phyloP scores from a whole-genome alignment of 371 early-diverging fungal genomes.

The Mortierella sp. region DNA sequence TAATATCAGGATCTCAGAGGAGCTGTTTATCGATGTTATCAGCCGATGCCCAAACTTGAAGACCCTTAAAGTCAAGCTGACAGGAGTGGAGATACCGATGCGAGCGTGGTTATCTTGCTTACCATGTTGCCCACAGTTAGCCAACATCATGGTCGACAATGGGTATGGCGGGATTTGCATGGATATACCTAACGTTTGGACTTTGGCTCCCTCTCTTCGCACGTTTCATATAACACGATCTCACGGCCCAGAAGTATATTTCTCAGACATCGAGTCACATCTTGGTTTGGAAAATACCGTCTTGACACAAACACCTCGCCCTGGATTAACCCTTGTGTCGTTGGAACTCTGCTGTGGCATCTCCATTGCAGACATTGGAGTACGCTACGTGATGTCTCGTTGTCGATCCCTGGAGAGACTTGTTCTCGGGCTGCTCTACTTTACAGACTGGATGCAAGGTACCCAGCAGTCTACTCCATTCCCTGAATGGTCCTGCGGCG shows the following conservation, averaged over 20 bases:
- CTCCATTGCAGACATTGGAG: conserved; percentile 2
- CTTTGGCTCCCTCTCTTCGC: conserved; percentile 12
- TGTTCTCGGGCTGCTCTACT: conserved; percentile 25
- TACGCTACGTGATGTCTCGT: conserved; percentile 27
- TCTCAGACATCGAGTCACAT: background rate
- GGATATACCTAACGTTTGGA: conserved; percentile 19
- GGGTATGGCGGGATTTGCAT: conserved; percentile 7
- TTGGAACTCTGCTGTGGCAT: conserved; percentile 16
- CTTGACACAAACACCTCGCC: background rate
- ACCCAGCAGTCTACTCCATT: background rate
- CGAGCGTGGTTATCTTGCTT: conserved; percentile 10
- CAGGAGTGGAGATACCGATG: background rate
- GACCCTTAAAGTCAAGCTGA: conserved; percentile 8
- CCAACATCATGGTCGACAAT: conserved; percentile 7
- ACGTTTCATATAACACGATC: conserved; percentile 6
- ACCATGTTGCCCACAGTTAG: conserved; percentile 14
- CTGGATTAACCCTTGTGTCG: conserved; percentile 28
- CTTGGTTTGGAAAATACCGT: background rate
- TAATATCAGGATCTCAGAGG: conserved; percentile 16
- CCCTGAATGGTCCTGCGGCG: conserved; percentile 31
- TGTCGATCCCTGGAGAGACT: conserved; percentile 25
- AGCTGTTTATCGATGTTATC: conserved; percentile 17
- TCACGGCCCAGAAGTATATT: background rate
- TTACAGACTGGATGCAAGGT: conserved; percentile 12
- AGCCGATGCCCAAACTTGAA: conserved; percentile 21